Evolutionary conservation across 2,329 filamentous ascomycete species (phyloP).

Genomic region (Fusarium liriodendri): DNA sequence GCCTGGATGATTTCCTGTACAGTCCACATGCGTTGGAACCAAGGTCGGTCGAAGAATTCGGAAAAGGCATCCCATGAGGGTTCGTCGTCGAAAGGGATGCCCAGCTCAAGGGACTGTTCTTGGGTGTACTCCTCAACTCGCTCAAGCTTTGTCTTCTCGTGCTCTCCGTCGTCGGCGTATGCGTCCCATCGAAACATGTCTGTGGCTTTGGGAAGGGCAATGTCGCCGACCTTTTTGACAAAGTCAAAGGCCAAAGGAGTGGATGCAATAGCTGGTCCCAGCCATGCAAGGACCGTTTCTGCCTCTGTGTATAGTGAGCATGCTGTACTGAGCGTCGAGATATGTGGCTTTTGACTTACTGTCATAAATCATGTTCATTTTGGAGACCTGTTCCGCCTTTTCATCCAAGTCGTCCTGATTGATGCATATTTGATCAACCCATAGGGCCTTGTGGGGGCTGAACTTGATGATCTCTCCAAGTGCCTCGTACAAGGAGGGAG

Average conservation of each 20-base stretch:
- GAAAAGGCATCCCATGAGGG: conserved; percentile 18
- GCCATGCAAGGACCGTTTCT: conserved; percentile 33
- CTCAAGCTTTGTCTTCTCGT: conserved; percentile 20
- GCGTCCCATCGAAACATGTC: conserved; percentile 26
- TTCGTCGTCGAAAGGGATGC: conserved; percentile 25
- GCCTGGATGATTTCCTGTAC: conserved; percentile 39
- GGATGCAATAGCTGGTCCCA: conserved; percentile 12
- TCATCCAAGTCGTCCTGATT: conserved; percentile 24
- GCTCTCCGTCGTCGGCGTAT: conserved; percentile 1
- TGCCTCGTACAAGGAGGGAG: conserved; percentile 19
- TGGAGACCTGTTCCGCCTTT: conserved; percentile 25
- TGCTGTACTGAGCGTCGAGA: too few relatives aligned
- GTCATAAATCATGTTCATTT: conserved; percentile 35
- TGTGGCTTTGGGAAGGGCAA: conserved; percentile 28
- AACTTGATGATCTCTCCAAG: conserved; percentile 13
- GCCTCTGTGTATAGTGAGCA: conserved; percentile 17
- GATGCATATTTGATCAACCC: conserved; percentile 37
- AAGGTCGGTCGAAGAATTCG: conserved; percentile 28
- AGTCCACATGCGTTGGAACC: conserved; percentile 37
- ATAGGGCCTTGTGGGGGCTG: conserved; percentile 16
- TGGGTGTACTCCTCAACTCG: conserved; percentile 4
- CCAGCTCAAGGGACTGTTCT: conserved; percentile 15
- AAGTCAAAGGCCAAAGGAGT: conserved; percentile 7
- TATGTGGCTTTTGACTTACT: neutral
- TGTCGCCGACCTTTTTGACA: conserved; percentile 19